These are phyloP conservation scores for Ormosia semicastrata DNA, from an alignment of 306 rosid genomes.

Conservation along the genomic window DNA sequence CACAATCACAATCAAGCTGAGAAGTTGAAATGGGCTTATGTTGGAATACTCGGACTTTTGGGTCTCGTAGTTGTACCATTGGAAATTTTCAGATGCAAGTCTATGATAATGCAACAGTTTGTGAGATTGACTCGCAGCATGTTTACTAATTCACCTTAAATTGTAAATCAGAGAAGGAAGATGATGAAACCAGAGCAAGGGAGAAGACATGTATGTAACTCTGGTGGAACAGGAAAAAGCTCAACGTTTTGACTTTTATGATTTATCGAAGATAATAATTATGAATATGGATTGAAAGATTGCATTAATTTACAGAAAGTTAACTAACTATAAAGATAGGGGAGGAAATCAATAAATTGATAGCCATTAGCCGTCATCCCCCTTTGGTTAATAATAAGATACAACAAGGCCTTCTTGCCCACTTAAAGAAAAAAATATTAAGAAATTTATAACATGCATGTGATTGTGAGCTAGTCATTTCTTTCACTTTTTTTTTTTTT, in stretches of 20 bases:
- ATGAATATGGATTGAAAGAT: background rate
- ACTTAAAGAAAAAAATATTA: background rate
- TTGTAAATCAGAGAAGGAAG: background rate
- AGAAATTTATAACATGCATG: background rate
- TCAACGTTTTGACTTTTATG: background rate
- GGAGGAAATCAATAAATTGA: background rate
- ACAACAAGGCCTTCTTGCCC: background rate
- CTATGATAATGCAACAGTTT: background rate
- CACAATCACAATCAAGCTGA: constrained; percentile 29
- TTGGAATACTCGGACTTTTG: constrained; percentile 39
- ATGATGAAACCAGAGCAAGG: background rate
- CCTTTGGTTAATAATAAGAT: background rate
- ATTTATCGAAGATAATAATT: background rate
- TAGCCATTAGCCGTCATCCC: background rate
- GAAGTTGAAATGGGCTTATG: constrained; percentile 47
- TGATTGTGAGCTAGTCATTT: background rate
- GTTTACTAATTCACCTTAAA: background rate
- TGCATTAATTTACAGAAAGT: background rate
- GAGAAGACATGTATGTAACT: background rate
- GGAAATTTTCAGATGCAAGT: constrained; percentile 41
- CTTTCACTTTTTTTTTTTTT: background rate
- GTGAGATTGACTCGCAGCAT: constrained; percentile 27
- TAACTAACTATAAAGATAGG: background rate
- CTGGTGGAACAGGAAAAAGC: background rate
- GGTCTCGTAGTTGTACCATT: constrained; percentile 24